phyloP scores from a whole-genome alignment of 1,284 basidiomycete genomes.

The Trametes polyzona region DNA sequence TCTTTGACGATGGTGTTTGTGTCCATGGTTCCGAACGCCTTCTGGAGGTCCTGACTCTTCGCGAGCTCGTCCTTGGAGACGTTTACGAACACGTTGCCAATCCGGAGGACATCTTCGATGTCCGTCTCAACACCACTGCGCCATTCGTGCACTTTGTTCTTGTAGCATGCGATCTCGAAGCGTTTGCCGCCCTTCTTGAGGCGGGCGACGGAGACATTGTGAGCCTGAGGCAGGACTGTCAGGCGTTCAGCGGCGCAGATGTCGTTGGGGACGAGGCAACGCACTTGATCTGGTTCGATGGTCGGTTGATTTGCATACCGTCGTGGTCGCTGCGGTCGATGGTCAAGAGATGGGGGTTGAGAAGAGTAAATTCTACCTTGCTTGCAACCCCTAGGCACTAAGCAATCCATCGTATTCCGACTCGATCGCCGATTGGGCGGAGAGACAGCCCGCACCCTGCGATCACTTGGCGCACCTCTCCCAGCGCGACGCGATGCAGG shows the following conservation, averaged over 20 bases:
- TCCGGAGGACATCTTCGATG: constrained; percentile 96
- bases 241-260: constrained; percentile 10
- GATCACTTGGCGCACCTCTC: too few relatives aligned
- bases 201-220: constrained; percentile 97
- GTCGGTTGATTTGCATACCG: constrained; percentile 73
- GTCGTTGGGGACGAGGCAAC: constrained; percentile 16
- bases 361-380: too few relatives aligned
- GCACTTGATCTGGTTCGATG: constrained; percentile 88
- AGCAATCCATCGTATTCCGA: too few relatives aligned
- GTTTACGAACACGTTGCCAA: constrained; percentile 94
- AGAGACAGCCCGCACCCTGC: too few relatives aligned
- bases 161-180: constrained; percentile 99
- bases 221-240: constrained; percentile 53
- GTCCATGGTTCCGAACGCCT: constrained; percentile 86
- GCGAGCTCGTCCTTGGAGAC: constrained; percentile 97
- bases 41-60: constrained; percentile 87
- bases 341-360: too few relatives aligned
- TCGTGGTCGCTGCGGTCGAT: neutral
- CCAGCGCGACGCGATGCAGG: too few relatives aligned
- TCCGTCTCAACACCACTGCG: constrained; percentile 92
- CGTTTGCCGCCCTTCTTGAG: constrained; percentile 97
- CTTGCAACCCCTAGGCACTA: too few relatives aligned
- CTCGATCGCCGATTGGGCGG: too few relatives aligned
- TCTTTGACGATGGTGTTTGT: constrained; percentile 81
- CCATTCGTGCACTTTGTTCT: constrained; percentile 99